Evolutionary conservation across 179 eudicot species (phyloP), one percentile per base, ranked within the genome.

Genomic region (Silene vulgaris): DNA sequence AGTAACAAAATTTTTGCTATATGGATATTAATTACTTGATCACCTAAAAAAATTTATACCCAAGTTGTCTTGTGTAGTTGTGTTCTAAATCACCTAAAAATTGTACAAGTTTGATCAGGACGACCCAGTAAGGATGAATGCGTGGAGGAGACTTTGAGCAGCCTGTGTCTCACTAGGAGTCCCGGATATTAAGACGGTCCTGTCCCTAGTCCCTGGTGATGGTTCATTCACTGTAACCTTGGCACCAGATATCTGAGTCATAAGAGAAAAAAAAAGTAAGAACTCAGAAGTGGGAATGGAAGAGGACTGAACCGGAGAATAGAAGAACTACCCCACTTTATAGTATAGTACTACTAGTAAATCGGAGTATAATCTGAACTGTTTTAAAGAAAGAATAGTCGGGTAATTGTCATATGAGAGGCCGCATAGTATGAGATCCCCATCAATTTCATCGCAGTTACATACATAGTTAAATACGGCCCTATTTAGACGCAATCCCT

Each of bases 61-160:
- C n/a, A 56, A 19, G 4, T 8, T 12, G 32, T 20, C 45, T 26
- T 23, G 26, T 23, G 26, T 23, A 23, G 26, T 23, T 35, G 72
- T 65, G 76, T 45, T 21, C 8, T 69, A 50, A 12, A 50, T 12
- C 16, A 14, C 56, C 56, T 50, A 11, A 13, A 50, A 52, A 52
- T 3, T 3, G 57, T 52, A 52, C 12, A 52, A 52, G 59, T 3
- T 14, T 13, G 59, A 52, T 81, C 77, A 84, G 71, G 84, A 79
- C 14, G 77, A 78, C 17, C 83, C 83, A 1, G 85, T 80, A 32
- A 88, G 86, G 69, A 91, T 85, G 84, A 90, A 93, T 5, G 96
- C 90, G 61, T 90, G 97, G 13, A 93, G 88, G 32, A 93, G 97
- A 77, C 93, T 93, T 80, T 93, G 96, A 60, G 98, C 98, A 17